Evolutionary conservation across 306 rosid genomes (phyloP).

Genomic region (Cicer bijugum): DNA sequence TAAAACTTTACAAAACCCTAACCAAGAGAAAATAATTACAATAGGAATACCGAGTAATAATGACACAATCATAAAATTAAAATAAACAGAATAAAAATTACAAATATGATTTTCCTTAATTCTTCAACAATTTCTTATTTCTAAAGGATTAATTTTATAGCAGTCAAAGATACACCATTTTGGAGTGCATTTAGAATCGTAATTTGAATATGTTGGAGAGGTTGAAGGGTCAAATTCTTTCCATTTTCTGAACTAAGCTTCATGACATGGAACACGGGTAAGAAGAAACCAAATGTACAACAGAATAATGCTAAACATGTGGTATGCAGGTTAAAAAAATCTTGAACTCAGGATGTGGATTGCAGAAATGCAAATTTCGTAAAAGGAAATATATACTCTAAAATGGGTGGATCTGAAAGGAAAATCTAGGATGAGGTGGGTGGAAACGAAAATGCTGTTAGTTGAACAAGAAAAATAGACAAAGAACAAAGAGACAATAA

Average conservation of each 20-base stretch:
- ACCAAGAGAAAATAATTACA: no score
- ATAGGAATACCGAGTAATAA: no score
- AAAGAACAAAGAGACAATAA: no score
- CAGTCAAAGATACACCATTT: slow-evolving; percentile 2
- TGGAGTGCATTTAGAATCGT: slow-evolving; percentile 5
- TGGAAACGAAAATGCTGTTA: not conserved
- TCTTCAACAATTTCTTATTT: slow-evolving; percentile 6
- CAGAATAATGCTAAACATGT: not conserved
- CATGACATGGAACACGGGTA: slow-evolving; percentile 25
- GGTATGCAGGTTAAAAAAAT: slow-evolving; percentile 3
- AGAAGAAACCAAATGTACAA: not conserved
- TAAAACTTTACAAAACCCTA: no score
- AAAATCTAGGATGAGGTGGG: slow-evolving; percentile 30
- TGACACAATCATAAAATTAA: no score
- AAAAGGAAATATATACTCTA: not conserved
- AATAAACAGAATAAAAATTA: no score
- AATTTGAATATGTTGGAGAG: slow-evolving; percentile 7
- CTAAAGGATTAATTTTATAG: slow-evolving; percentile 17
- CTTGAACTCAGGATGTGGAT: slow-evolving; percentile 18
- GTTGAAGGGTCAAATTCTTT: slow-evolving; percentile 29
- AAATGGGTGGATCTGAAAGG: not conserved
- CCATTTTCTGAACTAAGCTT: slow-evolving; percentile 33
- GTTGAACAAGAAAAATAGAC: no score
- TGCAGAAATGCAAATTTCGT: slow-evolving; percentile 7
- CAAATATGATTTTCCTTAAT: no score